Evolutionary conservation across 257 asterid genomes (phyloP), one percentile per base, ranked within the genome.

Genomic region (Petunia secreta): DNA sequence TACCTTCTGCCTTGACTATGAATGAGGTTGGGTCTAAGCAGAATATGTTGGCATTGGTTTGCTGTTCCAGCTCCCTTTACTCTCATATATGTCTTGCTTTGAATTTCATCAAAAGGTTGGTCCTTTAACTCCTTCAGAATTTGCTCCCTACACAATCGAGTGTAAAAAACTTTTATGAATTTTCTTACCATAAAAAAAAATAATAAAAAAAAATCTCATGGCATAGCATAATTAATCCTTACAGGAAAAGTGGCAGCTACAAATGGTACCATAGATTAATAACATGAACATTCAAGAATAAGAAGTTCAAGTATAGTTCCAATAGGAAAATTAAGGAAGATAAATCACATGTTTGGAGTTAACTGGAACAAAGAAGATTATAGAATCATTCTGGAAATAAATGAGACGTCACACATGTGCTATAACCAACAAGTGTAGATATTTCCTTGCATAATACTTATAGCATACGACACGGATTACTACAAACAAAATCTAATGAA

Each of bases 1-100:
- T 25, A 25, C 98, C 91, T 74, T 93, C 98, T 0, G 98, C 97
- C 63, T 94, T 94, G 44, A 94, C 98, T 0, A 98, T 94, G 96
- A 94, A 93, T 41, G 98, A 93, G 2, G 98, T 93, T 8, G 98
- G 98, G 89, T 94, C 98, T 9, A 94, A 85, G 89, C 98, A 94
- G 74, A 94, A 64, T 40, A 92, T 94, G 91, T 93, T 93, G 84
- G 95, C 93, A 2, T 80, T 94, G 98, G 90, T 94, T 94, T 1
- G 98, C 98, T 1, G 98, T 93, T 43, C 98, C 98, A 4, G 93
- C 86, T 37, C 98, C 98, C 83, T 93, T 94, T 79, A 94, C 98
- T 85, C 93, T 98, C 1, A 87, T 3, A 91, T 92, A 92, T 11
- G 98, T 94, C 88, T 91, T 89, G 88, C 98, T 94, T 83, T 94